Base-by-base conservation (phyloP, 108 stramenopile species). In the Cyclotella sp. region DNA sequence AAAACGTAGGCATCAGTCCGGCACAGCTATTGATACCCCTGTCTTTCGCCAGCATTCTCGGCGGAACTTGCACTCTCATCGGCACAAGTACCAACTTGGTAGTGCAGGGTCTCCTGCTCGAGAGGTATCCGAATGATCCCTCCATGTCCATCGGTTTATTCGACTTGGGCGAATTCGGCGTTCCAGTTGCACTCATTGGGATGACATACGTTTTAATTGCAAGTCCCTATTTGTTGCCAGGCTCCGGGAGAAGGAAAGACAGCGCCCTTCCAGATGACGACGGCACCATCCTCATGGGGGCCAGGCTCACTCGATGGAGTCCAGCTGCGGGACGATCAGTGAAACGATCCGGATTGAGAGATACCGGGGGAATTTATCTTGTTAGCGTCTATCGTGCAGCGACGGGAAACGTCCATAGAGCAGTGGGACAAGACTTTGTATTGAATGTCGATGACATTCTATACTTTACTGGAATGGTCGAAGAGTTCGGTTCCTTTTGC, bases 1-100 rank as follows among this genome's bases (percentile, higher is more conserved):
- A 87, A 51, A 88, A 80, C 61, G 84, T 88, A n/a, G 60, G 87
- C 15, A 73, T 88, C 27, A 70, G 77, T 18, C 60, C 79, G 12
- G 83, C 89, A 19, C 96, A 97, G 74, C 84, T 94, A 16, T 62
- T 97, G 65, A 85, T 95, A 63, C 96, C 93, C 0, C 83, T 95
- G 14, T 89, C 87, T 9, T 97, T 89, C 79, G 91, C 89, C 22
- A 89, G 81, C 73, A 97, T 97, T 77, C 74, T 95, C 40, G 96
- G 96, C 22, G 93, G 96, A 58, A 95, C 92, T 4, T 94, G 93
- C 66, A 97, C 96, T 9, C 68, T 97, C 45, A 95, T 97, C 62
- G 96, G 96, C 14, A 97, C 96, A 3, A 83, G 77, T n/a, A 97
- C 93, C 30, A 97, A 95, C 72, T 84, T 97, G 26, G 93, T 97